Evolutionary conservation across 305 asterid species (phyloP).

Genomic region (Fraxinus sp.): DNA sequence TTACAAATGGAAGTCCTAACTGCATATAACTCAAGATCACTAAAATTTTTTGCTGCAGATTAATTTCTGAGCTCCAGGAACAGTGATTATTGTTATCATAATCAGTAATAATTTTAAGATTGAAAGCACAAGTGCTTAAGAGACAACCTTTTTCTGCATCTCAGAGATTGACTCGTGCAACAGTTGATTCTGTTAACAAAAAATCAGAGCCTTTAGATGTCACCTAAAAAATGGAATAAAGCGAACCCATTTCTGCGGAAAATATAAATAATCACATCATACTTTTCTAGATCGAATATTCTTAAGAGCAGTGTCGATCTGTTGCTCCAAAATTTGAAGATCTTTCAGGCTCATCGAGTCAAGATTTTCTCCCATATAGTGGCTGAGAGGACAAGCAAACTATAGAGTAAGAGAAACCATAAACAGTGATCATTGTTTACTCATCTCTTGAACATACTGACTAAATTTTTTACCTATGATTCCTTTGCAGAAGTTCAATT

Average conservation of each 20-base stretch:
- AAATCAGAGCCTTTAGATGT: background rate
- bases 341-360: constrained; percentile 72
- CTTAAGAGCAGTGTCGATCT: constrained; percentile 70
- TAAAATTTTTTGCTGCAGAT: background rate
- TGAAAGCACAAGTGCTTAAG: background rate
- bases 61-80: background rate
- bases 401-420: background rate
- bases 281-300: constrained; percentile 70
- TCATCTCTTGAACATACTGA: background rate
- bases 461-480: constrained; percentile 29
- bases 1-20: background rate
- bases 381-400: constrained; percentile 35
- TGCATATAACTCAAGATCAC: background rate
- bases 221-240: background rate
- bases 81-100: background rate
- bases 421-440: background rate
- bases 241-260: background rate
- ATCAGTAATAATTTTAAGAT: background rate
- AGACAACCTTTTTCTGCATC: constrained; percentile 70
- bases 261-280: background rate
- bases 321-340: constrained; percentile 77
- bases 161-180: constrained; percentile 71
- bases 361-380: constrained; percentile 84
- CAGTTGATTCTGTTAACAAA: constrained; percentile 61
- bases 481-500: constrained; percentile 43